Base-by-base conservation (phyloP, 2,329 filamentous ascomycete genomes). In the Aspergillus spinulosporus region DNA sequence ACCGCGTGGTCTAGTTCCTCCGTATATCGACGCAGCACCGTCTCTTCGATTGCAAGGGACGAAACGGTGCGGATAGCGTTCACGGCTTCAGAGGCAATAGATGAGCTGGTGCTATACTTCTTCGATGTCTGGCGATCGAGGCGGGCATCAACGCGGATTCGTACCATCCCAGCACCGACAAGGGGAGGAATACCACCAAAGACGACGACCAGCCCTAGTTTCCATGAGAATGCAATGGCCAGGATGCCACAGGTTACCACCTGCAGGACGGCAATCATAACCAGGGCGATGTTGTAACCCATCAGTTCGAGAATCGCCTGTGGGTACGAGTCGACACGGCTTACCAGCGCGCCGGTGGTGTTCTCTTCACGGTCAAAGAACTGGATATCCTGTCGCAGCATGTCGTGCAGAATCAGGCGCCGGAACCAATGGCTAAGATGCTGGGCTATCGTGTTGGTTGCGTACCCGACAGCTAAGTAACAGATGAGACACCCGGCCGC, bases 311-410 rank as follows among this genome's bases (percentile, higher is more conserved):
- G 0, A 92, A 66, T 51, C 1, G 59, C 60, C 50, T 82, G 76
- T 1, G 83, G 61, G 26, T 66, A 54, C 1, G 67, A 72, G 55
- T 63, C 66, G 39, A 52, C 62, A 52, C 47, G 69, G 51, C 57
- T 66, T 74, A 15, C 96, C 64, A 99, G 78, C 0, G 92, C 88
- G 62, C 94, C 94, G 4, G 91, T 87, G 4, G 89, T 92, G 71
- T 97, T 96, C 72, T 94, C 88, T 60, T 95, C 89, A 42, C 81
- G 82, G 72, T 97, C 94, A 65, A 97, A 99, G 73, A 92, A 97
- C 31, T 86, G 80, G 56, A 97, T 92, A 61, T 97, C 94, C 74
- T 97, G 93, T 60, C 92, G 89, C 49, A 97, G 84, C 78, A 97
- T 91, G 1, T 93, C 90, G n/a, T 91, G 86, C 69, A 90, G 89